A percentile compares a stretch with the other conserved stretches of the same genome.
phyloP scores from a whole-genome alignment of 139 green algal species.

The Chara braunii region DNA sequence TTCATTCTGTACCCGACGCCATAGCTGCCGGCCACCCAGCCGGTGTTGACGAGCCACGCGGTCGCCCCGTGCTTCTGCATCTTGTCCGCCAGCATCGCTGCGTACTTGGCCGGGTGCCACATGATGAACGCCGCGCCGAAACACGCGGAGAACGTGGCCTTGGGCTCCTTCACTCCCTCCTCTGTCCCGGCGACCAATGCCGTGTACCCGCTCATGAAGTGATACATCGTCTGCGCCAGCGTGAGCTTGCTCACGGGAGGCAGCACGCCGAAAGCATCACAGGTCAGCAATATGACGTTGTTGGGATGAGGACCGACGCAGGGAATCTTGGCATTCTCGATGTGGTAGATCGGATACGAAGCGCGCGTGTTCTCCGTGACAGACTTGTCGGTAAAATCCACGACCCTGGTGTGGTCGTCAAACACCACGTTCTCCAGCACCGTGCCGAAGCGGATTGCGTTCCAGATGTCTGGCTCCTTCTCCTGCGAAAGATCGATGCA shows the following conservation, averaged over 20 bases:
- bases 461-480: constrained; percentile 83
- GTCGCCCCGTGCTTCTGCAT: constrained; percentile 71
- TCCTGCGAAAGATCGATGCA: constrained; percentile 67
- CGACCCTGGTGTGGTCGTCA: constrained; percentile 45
- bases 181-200: constrained; percentile 89
- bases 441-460: constrained; percentile 77
- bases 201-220: constrained; percentile 94
- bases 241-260: constrained; percentile 74
- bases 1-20: constrained; percentile 80
- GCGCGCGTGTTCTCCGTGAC: constrained; percentile 85
- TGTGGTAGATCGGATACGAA: constrained; percentile 88
- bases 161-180: constrained; percentile 80
- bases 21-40: constrained; percentile 52
- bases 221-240: constrained; percentile 91
- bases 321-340: too few relatives aligned
- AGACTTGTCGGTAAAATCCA: constrained; percentile 47
- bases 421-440: constrained; percentile 89
- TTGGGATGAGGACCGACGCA: not conserved
- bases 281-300: constrained; percentile 72
- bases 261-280: constrained; percentile 87
- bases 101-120: constrained; percentile 83
- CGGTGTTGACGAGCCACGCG: constrained; percentile 87
- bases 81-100: constrained; percentile 78
- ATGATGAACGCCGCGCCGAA: constrained; percentile 54
- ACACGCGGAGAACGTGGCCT: constrained; percentile 66